Conservation (phyloP, 2,329 filamentous ascomycete species). For the Trichoderma sp. region DNA sequence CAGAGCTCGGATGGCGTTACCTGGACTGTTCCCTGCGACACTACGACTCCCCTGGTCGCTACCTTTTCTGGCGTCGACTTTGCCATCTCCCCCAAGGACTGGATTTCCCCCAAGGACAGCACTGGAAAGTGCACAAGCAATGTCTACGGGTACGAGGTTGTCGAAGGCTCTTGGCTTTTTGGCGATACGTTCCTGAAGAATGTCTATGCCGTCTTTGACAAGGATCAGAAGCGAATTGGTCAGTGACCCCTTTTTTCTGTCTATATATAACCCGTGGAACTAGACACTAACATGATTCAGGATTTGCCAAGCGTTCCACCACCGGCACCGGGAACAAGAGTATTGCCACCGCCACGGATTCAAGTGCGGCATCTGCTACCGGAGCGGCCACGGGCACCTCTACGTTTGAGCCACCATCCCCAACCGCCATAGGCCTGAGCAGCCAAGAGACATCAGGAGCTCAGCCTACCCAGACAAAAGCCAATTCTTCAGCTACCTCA, state of each 20-base stretch:
- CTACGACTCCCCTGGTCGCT: conserved; percentile 60
- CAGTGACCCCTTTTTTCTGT: conserved; percentile 31
- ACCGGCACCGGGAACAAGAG: neutral
- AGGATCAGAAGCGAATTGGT: conserved; percentile 67
- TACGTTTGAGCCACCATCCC: neutral
- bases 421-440: conserved; percentile 1
- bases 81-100: conserved; percentile 69
- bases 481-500: neutral
- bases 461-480: conserved; percentile 1
- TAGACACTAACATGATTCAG: neutral
- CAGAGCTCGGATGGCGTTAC: conserved; percentile 58
- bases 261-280: neutral
- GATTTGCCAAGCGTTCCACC: conserved; percentile 5
- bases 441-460: conserved; percentile 10
- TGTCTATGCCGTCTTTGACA: conserved; percentile 84
- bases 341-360: neutral
- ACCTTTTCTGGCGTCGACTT: conserved; percentile 69
- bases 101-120: conserved; percentile 54
- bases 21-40: conserved; percentile 74
- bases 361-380: conserved; percentile 4
- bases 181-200: conserved; percentile 89
- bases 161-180: conserved; percentile 71
- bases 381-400: conserved; percentile 4
- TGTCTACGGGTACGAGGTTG: conserved; percentile 71
- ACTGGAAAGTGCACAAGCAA: conserved; percentile 66